Evolutionary conservation across 306 rosid genomes (phyloP).

Genomic region (Rosa persica): DNA sequence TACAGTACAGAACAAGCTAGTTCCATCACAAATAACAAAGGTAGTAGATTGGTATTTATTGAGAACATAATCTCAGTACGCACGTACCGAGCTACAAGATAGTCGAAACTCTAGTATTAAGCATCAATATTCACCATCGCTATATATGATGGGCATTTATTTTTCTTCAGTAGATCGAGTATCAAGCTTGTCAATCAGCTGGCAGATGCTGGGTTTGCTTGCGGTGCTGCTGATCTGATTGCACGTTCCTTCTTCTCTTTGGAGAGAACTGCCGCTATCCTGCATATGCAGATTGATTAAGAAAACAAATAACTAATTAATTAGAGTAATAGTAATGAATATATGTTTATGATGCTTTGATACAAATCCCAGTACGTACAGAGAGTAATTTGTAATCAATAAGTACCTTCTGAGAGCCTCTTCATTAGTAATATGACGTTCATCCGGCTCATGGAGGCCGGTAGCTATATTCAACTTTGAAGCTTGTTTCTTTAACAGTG

Average conservation of each 20-base stretch:
- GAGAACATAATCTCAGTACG: neutral
- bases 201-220: neutral
- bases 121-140: neutral
- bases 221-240: neutral
- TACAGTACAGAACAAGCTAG: neutral
- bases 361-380: neutral
- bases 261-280: neutral
- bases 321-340: neutral
- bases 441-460: neutral
- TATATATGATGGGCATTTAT: neutral
- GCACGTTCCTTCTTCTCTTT: neutral
- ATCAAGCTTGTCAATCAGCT: neutral
- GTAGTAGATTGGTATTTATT: neutral
- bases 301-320: neutral
- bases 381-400: neutral
- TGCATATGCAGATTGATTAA: neutral
- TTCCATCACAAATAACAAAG: neutral
- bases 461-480: neutral
- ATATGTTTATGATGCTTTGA: too few relatives aligned
- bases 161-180: neutral
- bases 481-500: neutral
- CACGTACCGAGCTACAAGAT: neutral
- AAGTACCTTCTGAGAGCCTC: neutral
- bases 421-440: neutral
- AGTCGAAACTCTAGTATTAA: neutral